These are phyloP conservation scores for Graphiopsis chlorocephala DNA, from an alignment of 2,329 filamentous ascomycete genomes.

Conservation along the genomic window DNA sequence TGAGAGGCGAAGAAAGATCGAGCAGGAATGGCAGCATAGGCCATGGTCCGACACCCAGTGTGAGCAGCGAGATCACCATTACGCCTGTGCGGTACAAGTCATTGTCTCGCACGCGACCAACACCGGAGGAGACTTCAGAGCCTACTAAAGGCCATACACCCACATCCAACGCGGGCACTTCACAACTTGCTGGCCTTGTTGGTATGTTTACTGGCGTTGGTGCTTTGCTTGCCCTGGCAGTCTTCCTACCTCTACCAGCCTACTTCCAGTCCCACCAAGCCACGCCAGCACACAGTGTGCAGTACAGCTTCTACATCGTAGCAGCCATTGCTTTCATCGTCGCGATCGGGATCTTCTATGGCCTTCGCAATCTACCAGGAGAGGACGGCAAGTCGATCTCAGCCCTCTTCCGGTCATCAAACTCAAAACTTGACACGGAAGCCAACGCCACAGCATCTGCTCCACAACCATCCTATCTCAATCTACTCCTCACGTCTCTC, in stretches of 20 bases:
- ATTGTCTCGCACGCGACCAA: conserved; percentile 20
- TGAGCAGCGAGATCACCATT: conserved; percentile 72
- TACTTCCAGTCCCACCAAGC: conserved; percentile 72
- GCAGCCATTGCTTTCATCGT: conserved; percentile 69
- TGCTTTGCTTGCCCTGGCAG: conserved; percentile 73
- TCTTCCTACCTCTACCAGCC: conserved; percentile 86
- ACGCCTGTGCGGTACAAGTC: conserved; percentile 58
- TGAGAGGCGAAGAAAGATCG: conserved; percentile 26
- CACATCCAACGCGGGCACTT: conserved; percentile 19
- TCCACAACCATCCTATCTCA: conserved; percentile 45
- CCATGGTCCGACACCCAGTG: conserved; percentile 62
- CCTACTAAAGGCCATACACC: not conserved
- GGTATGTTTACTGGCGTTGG: conserved; percentile 91
- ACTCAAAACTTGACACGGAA: conserved; percentile 22
- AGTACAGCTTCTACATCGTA: conserved; percentile 85
- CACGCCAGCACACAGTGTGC: conserved; percentile 70
- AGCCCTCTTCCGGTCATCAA: conserved; percentile 33
- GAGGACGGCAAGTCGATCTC: conserved; percentile 75
- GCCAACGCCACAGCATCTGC: conserved; percentile 24
- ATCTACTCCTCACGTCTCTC: conserved; percentile 42
- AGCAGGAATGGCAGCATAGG: conserved; percentile 41
- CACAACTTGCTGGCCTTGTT: conserved; percentile 78
- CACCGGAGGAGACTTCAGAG: conserved; percentile 11
- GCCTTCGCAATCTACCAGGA: conserved; percentile 64
- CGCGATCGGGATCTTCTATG: conserved; percentile 68